phyloP scores from a whole-genome alignment of 2,329 filamentous ascomycete species.

The Aureobasidium namibiae region DNA sequence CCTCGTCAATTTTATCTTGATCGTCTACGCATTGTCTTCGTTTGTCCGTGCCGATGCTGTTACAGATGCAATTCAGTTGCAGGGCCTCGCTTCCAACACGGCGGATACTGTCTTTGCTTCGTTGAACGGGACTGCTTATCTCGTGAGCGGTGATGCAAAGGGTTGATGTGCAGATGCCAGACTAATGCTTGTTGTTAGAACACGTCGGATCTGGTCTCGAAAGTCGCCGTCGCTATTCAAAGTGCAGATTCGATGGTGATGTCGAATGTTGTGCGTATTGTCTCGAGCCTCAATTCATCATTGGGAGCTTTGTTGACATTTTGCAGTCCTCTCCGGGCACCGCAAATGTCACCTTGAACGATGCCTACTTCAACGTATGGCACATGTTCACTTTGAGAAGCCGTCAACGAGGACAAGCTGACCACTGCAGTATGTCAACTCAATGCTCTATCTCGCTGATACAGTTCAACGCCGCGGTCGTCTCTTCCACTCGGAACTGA shows the following conservation, averaged over 20 bases:
- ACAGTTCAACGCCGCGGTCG: slow-evolving; percentile 26
- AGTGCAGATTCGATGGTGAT: background rate
- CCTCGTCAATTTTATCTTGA: background rate
- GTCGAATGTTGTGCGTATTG: background rate
- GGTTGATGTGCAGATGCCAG: background rate
- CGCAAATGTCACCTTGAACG: background rate
- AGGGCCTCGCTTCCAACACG: background rate
- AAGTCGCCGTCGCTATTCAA: background rate
- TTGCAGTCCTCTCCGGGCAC: background rate
- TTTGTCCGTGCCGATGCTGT: background rate
- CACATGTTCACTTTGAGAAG: background rate
- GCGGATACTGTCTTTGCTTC: slow-evolving; percentile 3
- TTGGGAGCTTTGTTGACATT: background rate
- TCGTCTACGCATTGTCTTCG: background rate
- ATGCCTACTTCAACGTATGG: slow-evolving; percentile 14
- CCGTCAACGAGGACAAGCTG: slow-evolving; percentile 10
- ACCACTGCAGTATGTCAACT: slow-evolving; percentile 22
- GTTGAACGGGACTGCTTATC: slow-evolving; percentile 7
- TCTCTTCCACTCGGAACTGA: slow-evolving; percentile 30
- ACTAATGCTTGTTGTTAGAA: background rate
- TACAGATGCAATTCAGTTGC: slow-evolving; percentile 1
- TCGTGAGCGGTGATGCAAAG: background rate
- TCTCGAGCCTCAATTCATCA: background rate
- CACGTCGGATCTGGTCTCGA: background rate
- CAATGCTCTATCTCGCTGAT: slow-evolving; percentile 22